Evolutionary conservation across 1,284 basidiomycete genomes (phyloP), one percentile per base, ranked within the genome.

Genomic region (Meripilus lineatus): DNA sequence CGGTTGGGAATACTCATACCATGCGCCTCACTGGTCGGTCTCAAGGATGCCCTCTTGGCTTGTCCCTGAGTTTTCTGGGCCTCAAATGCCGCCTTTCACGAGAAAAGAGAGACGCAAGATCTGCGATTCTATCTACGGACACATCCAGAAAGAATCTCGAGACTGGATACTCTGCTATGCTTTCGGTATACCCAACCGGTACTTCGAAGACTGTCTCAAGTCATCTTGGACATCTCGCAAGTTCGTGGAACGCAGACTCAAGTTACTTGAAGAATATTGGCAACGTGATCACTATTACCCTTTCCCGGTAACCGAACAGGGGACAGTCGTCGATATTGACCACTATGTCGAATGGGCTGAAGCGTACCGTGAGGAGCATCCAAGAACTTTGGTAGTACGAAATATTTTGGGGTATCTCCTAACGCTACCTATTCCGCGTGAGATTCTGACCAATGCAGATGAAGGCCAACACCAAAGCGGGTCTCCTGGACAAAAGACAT

Each of bases 11-110:
- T 46, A 60, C 38, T 52, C 55, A 18, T 33, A 45, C 32, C 45
- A 50, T 11, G 58, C 55, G 5, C 58, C 58, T 24, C 48, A 58
- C n/a, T 59, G 58, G 58, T 51, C 55, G 13, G 56, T 54, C 39
- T 56, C 58, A 23, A 55, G 58, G 36, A 52, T 59, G 52, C 58
- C 58, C 13, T 40, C 45, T 13, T 59, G 56, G 54, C 43, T 59
- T 17, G n/a, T 32, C 11, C 56, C 48, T n/a, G n/a, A 18, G 42
- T 48, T 36, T 17, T 44, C 43, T 47, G 42, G 57, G 52, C 33
- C 47, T 41, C 10, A 21, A 14, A 25, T 17, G 7, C n/a, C n/a
- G n/a, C n/a, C n/a, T n/a, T n/a, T n/a, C n/a, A n/a, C n/a, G n/a
- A n/a, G n/a, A 46, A 11, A 44, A 42, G 21, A 55, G 53, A 49